Conservation (phyloP, 1,284 basidiomycete species). For the Schizopora paradoxa region DNA sequence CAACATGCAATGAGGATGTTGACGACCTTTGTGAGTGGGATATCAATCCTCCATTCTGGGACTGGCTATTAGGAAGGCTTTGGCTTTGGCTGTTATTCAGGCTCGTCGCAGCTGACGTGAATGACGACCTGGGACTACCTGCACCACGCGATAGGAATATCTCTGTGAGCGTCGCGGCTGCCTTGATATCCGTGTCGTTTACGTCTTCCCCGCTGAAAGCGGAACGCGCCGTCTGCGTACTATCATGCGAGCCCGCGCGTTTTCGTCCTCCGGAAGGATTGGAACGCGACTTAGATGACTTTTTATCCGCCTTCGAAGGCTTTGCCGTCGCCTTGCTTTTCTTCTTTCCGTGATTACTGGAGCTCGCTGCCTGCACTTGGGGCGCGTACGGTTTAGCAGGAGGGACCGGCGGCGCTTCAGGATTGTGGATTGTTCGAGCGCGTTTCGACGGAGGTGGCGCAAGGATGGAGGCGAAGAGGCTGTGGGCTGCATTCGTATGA, state of each 20-base stretch:
- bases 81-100: too few relatives aligned
- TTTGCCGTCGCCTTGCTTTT: conserved; percentile 4
- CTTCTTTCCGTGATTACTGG: conserved; percentile 12
- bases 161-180: conserved; percentile 71
- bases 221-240: conserved; percentile 12
- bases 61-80: too few relatives aligned
- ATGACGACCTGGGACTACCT: conserved; percentile 30
- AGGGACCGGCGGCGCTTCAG: conserved; percentile 59
- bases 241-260: conserved; percentile 10
- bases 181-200: conserved; percentile 67
- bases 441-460: conserved; percentile 68
- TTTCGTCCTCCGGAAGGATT: conserved; percentile 13
- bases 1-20: conserved; percentile 11
- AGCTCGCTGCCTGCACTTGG: conserved; percentile 14
- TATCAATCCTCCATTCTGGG: too few relatives aligned
- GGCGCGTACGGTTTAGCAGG: conserved; percentile 34
- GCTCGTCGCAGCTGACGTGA: not conserved
- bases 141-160: conserved; percentile 49
- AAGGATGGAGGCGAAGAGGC: conserved; percentile 66
- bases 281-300: conserved; percentile 5
- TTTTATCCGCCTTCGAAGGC: not conserved
- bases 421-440: conserved; percentile 69
- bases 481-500: conserved; percentile 36
- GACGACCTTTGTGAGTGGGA: too few relatives aligned
- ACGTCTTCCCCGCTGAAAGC: conserved; percentile 13